Conservation (phyloP, 371 early-diverging fungal species). For the Smittium culicis region DNA sequence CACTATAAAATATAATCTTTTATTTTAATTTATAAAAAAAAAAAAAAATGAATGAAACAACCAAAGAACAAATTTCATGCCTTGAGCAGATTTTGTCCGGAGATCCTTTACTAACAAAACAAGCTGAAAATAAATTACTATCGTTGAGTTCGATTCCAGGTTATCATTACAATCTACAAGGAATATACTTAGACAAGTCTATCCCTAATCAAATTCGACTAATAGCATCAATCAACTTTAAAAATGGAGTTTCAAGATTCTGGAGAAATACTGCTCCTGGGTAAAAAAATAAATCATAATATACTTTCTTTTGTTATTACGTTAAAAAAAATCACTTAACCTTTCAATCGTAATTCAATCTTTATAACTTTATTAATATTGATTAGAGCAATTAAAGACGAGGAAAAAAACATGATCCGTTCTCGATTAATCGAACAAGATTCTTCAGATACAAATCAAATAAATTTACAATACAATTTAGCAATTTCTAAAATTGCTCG, state of each 20-base stretch:
- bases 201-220: slow-evolving; percentile 53
- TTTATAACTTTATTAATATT: no score
- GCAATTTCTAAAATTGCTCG: slow-evolving; percentile 25
- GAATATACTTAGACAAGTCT: slow-evolving; percentile 54
- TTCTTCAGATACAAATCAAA: slow-evolving; percentile 16
- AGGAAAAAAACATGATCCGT: slow-evolving; percentile 21
- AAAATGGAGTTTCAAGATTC: slow-evolving; percentile 76
- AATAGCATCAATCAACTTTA: slow-evolving; percentile 64
- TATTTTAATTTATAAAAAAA: no score
- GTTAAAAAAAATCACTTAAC: neutral
- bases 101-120: neutral
- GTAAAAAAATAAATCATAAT: no score
- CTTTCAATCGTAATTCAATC: no score
- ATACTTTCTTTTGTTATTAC: neutral
- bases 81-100: slow-evolving; percentile 3
- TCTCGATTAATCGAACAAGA: slow-evolving; percentile 18
- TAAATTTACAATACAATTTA: slow-evolving; percentile 27
- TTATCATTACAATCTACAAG: slow-evolving; percentile 6
- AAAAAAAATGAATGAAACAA: neutral
- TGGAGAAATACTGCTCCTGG: slow-evolving; percentile 63
- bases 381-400: slow-evolving; percentile 2
- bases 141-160: neutral
- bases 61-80: neutral
- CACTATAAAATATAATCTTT: no score
- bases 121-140: neutral